A percentile compares a stretch with the other conserved stretches of the same genome.
Evolutionary conservation across 2,329 filamentous ascomycete species (phyloP).

Genomic region (Elsinoe perseae): DNA sequence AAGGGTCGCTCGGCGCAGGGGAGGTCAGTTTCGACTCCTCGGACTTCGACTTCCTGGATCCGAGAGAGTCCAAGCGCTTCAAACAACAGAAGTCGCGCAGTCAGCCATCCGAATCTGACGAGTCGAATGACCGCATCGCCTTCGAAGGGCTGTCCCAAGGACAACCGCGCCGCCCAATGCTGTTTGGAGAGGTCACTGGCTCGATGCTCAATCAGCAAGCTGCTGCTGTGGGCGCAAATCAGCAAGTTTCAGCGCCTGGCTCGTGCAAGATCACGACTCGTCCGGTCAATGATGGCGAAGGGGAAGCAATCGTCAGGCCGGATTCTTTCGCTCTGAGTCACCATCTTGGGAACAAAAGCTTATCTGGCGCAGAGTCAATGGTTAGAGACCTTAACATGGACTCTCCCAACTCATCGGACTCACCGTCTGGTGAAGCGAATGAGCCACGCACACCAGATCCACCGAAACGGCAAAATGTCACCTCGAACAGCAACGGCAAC

Average conservation of each 20-base stretch:
- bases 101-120: constrained; percentile 18
- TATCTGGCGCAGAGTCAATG: constrained; percentile 42
- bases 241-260: not conserved
- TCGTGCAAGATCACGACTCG: not conserved
- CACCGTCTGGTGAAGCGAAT: constrained; percentile 29
- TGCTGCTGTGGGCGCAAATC: constrained; percentile 17
- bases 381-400: constrained; percentile 44
- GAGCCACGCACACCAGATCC: constrained; percentile 33
- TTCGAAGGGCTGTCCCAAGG: constrained; percentile 1
- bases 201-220: constrained; percentile 29
- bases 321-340: constrained; percentile 5
- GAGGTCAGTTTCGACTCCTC: constrained; percentile 30
- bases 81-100: constrained; percentile 26
- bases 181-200: constrained; percentile 55
- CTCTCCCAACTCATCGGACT: constrained; percentile 35
- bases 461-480: constrained; percentile 17
- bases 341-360: constrained; percentile 29
- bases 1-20: constrained; percentile 29
- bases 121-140: not conserved
- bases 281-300: not conserved
- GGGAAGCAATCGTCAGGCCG: not conserved
- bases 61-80: constrained; percentile 38
- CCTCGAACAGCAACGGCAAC: constrained; percentile 15
- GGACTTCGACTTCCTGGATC: constrained; percentile 33
- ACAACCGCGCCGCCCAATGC: constrained; percentile 29